phyloP scores from a whole-genome alignment of 2,329 filamentous ascomycete genomes.

The Arthroderma uncinatum region DNA sequence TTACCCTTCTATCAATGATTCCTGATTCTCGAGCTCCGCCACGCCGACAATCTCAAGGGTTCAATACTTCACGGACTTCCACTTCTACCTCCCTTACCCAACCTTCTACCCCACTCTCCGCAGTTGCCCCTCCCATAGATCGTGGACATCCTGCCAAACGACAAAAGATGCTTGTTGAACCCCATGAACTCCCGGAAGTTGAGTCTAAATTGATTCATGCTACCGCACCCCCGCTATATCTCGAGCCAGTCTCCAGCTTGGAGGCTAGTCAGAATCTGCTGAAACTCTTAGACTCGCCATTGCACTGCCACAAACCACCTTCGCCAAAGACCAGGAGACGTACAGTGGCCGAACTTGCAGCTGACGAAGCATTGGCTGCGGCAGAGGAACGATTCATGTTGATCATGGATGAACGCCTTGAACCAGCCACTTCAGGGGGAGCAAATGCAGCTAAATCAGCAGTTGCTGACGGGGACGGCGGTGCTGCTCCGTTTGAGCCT shows the following conservation, averaged over 20 bases:
- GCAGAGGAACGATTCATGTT: conserved; percentile 89
- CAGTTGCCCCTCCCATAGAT: conserved; percentile 14
- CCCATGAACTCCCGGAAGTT: conserved; percentile 58
- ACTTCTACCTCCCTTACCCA: conserved; percentile 41
- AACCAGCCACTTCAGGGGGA: conserved; percentile 46
- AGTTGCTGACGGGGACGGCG: conserved; percentile 63
- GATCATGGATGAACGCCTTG: conserved; percentile 72
- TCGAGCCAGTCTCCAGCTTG: conserved; percentile 61
- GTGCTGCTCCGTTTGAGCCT: conserved; percentile 64
- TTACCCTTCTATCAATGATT: conserved; percentile 64
- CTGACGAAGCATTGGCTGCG: conserved; percentile 83
- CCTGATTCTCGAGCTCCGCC: conserved; percentile 45
- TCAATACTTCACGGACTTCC: conserved; percentile 32
- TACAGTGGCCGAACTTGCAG: conserved; percentile 86
- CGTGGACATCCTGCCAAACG: conserved; percentile 50
- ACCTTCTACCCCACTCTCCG: conserved; percentile 55
- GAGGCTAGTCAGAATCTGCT: conserved; percentile 62
- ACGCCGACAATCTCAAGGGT: conserved; percentile 36
- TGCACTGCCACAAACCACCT: conserved; percentile 65
- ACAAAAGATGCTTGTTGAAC: conserved; percentile 68
- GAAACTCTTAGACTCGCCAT: conserved; percentile 60
- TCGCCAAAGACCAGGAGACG: conserved; percentile 82
- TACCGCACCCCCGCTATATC: conserved; percentile 61
- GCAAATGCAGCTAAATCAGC: conserved; percentile 49
- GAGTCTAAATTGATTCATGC: conserved; percentile 66